These are phyloP conservation scores for Suillus placidus DNA, from an alignment of 768 basidiomycete species.

Conservation along the genomic window DNA sequence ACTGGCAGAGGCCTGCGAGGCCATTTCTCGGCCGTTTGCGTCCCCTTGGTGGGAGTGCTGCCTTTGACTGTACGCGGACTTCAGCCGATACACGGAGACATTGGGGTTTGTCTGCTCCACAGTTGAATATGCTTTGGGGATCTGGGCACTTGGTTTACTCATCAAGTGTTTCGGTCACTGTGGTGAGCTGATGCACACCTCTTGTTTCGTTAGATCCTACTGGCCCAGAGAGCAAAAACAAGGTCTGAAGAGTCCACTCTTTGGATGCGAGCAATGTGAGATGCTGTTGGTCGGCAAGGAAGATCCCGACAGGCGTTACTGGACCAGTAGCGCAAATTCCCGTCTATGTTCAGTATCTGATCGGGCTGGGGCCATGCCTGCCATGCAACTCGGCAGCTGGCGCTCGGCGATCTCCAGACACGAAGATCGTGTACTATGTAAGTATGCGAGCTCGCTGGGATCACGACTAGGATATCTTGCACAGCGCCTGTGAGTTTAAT, in stretches of 20 bases:
- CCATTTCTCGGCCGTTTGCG: constrained; percentile 1
- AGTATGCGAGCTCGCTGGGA: neutral
- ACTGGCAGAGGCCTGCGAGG: neutral
- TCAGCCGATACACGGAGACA: neutral
- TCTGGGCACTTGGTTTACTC: no score
- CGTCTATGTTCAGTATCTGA: neutral
- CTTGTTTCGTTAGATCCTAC: neutral
- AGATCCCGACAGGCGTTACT: neutral
- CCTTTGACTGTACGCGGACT: neutral
- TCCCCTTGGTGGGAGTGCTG: neutral
- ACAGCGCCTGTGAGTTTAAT: neutral
- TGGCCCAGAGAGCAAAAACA: no score
- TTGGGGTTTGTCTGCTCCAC: neutral
- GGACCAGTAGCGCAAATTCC: neutral
- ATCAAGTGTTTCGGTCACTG: neutral
- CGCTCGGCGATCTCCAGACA: neutral
- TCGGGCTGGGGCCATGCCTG: neutral
- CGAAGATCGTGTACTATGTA: neutral
- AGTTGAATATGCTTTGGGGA: neutral
- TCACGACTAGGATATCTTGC: neutral
- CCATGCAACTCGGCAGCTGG: neutral
- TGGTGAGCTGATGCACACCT: neutral
- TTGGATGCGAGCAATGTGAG: neutral
- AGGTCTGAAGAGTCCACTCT: neutral
- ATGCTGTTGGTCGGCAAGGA: neutral